Evolutionary conservation across 2,329 filamentous ascomycete species (phyloP).

Genomic region (Pseudogymnoascus sp.): DNA sequence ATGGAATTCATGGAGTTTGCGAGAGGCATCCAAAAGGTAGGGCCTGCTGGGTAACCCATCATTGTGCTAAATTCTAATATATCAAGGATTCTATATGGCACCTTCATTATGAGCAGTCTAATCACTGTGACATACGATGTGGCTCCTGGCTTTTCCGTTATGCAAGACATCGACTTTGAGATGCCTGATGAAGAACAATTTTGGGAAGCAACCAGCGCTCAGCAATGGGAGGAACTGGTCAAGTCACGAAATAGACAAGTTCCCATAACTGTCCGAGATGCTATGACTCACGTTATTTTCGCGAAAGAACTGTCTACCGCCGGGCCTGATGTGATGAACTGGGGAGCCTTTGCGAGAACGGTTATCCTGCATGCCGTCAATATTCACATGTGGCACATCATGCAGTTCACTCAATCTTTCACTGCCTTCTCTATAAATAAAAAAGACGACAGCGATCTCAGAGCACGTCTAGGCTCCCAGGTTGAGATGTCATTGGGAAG

Average conservation of each 20-base stretch:
- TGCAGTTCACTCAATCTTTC: constrained; percentile 26
- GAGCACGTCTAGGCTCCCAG: background rate
- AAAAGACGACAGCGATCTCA: background rate
- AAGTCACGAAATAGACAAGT: background rate
- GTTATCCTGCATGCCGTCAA: constrained; percentile 30
- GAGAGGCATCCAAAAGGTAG: background rate
- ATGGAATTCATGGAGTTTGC: background rate
- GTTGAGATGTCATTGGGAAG: background rate
- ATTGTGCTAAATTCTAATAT: background rate
- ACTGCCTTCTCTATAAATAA: constrained; percentile 15
- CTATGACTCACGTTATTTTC: background rate
- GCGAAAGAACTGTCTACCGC: background rate
- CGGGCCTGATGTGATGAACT: background rate
- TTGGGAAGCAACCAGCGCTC: background rate
- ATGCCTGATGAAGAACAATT: background rate
- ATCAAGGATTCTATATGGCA: background rate
- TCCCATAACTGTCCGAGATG: background rate
- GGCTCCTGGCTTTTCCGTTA: background rate
- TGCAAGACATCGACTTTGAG: constrained; percentile 5
- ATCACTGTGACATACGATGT: background rate
- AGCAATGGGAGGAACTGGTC: background rate
- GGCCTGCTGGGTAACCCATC: background rate
- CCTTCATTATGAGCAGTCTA: background rate
- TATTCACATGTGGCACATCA: constrained; percentile 28
- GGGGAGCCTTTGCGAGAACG: constrained; percentile 25